A percentile compares a stretch with the other conserved stretches of the same genome.
phyloP scores from a whole-genome alignment of 2,329 filamentous ascomycete species.

The Ophiostoma sp. region DNA sequence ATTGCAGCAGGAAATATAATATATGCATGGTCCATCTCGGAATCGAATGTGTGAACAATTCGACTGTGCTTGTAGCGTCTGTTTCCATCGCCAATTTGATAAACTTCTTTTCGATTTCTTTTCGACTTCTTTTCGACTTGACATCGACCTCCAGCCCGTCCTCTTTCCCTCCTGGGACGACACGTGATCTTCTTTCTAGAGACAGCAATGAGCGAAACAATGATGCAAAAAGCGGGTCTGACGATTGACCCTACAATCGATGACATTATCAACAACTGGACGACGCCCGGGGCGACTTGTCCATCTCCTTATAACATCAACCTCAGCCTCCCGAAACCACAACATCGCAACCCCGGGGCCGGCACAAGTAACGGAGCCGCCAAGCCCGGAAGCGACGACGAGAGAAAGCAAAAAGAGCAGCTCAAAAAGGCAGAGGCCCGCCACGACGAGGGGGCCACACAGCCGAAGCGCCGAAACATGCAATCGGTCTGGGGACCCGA shows the following conservation, averaged over 20 bases:
- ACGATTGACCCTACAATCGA: constrained; percentile 5
- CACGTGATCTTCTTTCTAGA: background rate
- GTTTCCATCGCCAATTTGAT: background rate
- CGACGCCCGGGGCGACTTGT: constrained; percentile 8
- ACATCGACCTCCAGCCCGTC: background rate
- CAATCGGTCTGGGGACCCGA: constrained; percentile 26
- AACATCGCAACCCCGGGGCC: background rate
- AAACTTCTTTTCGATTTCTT: too few species aligned
- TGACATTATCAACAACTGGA: constrained; percentile 12
- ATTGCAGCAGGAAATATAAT: background rate
- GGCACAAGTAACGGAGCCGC: background rate
- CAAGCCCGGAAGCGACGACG: constrained; percentile 2
- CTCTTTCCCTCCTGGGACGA: background rate
- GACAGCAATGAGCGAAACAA: constrained; percentile 3
- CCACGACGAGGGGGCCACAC: background rate
- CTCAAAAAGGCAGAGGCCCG: background rate
- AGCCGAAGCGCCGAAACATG: constrained; percentile 19
- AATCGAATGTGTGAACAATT: background rate
- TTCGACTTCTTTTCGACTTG: too few species aligned
- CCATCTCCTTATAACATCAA: constrained; percentile 5
- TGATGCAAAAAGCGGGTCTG: constrained; percentile 14
- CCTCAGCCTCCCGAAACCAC: constrained; percentile 3
- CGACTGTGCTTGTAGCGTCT: background rate
- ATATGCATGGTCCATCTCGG: background rate
- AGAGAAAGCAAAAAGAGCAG: background rate